Conservation (phyloP, 352 stramenopile genomes). For the Pythium monospermum region DNA sequence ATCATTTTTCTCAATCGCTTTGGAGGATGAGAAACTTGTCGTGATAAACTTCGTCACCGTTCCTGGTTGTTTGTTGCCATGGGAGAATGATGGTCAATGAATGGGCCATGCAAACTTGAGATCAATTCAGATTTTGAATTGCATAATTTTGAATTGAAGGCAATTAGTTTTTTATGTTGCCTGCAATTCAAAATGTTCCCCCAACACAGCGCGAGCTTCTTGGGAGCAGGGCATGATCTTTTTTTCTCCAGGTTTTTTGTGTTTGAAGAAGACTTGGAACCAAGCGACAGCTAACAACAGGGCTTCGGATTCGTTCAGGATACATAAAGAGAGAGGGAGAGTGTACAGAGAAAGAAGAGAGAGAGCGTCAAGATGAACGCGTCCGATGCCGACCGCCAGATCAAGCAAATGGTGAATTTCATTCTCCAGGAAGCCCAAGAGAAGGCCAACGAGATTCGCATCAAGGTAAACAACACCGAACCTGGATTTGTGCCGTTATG, state of each 20-base stretch:
- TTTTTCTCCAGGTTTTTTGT: neutral
- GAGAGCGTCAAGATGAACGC: conserved; percentile 59
- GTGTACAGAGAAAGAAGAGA: no score
- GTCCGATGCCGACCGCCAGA: conserved; percentile 83
- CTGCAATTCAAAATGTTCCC: neutral
- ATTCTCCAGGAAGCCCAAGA: conserved; percentile 99
- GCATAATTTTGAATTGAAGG: neutral
- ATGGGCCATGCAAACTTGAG: neutral
- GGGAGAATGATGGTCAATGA: conserved; percentile 12
- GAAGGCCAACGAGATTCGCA: conserved; percentile 98
- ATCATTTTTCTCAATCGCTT: no score
- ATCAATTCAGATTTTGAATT: neutral
- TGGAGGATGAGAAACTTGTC: no score
- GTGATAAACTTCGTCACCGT: conserved; percentile 1
- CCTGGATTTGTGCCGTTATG: conserved; percentile 8
- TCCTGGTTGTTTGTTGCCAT: conserved; percentile 10
- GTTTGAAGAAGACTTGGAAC: conserved; percentile 1
- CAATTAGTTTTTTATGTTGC: neutral
- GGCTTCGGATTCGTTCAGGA: neutral
- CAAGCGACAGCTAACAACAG: neutral
- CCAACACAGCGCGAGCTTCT: neutral
- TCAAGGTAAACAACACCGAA: conserved; percentile 72
- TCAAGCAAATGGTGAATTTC: conserved; percentile 98
- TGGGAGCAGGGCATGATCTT: neutral
- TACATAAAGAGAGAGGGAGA: neutral